phyloP scores from a whole-genome alignment of 2,329 filamentous ascomycete species.

The Epichloe bromicola region DNA sequence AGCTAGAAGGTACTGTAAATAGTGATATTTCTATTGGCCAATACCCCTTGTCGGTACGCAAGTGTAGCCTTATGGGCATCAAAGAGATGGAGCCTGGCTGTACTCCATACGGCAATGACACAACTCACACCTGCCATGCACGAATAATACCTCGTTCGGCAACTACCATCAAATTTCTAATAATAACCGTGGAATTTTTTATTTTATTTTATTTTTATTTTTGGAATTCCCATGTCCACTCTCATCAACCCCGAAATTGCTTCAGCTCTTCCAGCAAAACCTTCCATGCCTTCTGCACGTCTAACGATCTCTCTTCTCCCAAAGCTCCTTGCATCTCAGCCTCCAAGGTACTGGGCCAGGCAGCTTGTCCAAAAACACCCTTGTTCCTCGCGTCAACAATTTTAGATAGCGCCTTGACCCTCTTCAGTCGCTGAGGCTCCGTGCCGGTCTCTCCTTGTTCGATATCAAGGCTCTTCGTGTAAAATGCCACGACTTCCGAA shows the following conservation, averaged over 20 bases:
- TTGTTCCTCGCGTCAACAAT: constrained; percentile 28
- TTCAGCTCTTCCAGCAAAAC: constrained; percentile 20
- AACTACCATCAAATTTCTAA: background rate
- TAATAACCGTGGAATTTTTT: background rate
- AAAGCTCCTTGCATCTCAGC: constrained; percentile 22
- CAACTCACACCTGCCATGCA: no score
- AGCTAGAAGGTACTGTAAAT: no score
- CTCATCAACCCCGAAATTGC: background rate
- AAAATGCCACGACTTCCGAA: constrained; percentile 18
- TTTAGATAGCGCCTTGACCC: constrained; percentile 32
- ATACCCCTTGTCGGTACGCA: no score
- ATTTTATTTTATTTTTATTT: background rate
- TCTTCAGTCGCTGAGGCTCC: constrained; percentile 36
- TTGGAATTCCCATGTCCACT: background rate
- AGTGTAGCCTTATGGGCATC: no score
- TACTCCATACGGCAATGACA: no score
- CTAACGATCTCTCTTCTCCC: constrained; percentile 28
- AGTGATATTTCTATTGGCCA: no score
- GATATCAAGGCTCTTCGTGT: constrained; percentile 34
- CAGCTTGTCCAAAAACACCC: constrained; percentile 27
- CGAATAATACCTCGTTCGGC: no score
- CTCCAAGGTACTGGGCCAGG: constrained; percentile 17
- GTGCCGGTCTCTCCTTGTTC: constrained; percentile 33
- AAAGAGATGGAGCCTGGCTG: no score
- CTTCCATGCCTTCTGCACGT: constrained; percentile 31